Evolutionary conservation across 306 rosid genomes (phyloP).

Genomic region (Citrullus mucosospermus): DNA sequence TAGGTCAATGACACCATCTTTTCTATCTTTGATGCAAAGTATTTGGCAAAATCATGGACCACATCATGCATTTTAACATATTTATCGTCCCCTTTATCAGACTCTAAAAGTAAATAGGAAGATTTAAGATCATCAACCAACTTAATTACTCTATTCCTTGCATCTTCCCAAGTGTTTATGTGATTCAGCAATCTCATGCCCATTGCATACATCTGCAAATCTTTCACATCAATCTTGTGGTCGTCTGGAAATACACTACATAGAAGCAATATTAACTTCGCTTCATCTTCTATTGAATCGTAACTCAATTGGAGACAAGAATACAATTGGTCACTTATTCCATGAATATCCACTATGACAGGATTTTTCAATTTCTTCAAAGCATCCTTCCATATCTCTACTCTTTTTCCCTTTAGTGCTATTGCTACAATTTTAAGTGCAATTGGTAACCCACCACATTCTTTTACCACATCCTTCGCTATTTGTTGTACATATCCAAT

Average conservation of each 20-base stretch:
- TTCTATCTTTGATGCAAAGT: background rate
- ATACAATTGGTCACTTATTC: background rate
- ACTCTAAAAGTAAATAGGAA: too few species aligned
- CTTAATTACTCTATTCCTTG: background rate
- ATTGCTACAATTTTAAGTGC: background rate
- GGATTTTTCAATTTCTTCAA: background rate
- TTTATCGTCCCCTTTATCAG: too few species aligned
- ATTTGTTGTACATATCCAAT: background rate
- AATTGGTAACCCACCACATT: background rate
- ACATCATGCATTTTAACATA: conserved; percentile 1
- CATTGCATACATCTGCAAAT: background rate
- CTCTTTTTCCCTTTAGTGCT: background rate
- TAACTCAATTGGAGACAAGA: background rate
- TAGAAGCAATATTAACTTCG: background rate
- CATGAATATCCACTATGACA: background rate
- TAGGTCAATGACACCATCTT: background rate
- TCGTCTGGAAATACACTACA: too few species aligned
- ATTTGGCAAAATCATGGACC: background rate
- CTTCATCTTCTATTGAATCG: background rate
- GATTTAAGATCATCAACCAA: too few species aligned
- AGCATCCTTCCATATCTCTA: background rate
- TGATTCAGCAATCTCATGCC: background rate
- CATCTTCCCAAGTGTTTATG: background rate
- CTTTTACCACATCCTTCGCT: background rate
- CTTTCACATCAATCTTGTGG: background rate